phyloP scores from a whole-genome alignment of 140 eudicot genomes.

The Anethum foeniculum region DNA sequence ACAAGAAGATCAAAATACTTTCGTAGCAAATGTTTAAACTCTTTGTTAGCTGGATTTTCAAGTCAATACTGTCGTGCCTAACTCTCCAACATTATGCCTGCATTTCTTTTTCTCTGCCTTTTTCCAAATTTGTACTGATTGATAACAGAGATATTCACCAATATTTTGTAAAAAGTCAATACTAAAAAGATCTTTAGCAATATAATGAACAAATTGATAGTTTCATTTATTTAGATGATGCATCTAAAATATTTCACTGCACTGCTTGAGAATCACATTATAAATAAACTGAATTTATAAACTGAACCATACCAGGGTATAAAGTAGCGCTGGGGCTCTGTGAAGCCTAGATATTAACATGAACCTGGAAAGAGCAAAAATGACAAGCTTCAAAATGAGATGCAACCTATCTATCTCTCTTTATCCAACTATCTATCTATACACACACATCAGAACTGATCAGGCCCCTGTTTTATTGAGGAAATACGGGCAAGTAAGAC shows the following conservation, averaged over 20 bases:
- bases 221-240: not conserved
- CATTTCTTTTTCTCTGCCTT: not conserved
- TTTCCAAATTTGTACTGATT: not conserved
- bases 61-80: not conserved
- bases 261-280: not conserved
- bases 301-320: conserved; percentile 71
- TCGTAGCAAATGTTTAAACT: not conserved
- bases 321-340: conserved; percentile 78
- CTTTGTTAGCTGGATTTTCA: not conserved
- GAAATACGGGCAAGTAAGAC: not conserved
- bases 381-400: not conserved
- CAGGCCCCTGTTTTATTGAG: not conserved
- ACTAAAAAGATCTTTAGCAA: not conserved
- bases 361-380: conserved; percentile 46
- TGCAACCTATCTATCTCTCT: not conserved
- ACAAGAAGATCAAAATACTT: not conserved
- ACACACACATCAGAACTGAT: not conserved
- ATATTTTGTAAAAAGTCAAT: not conserved
- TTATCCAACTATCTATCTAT: not conserved
- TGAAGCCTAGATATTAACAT: conserved; percentile 83
- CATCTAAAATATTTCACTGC: not conserved
- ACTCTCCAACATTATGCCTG: not conserved
- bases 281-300: not conserved
- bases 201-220: not conserved
- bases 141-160: not conserved